Conservation (phyloP, 1,284 basidiomycete species). For the Cystobasidiaceae sp. region DNA sequence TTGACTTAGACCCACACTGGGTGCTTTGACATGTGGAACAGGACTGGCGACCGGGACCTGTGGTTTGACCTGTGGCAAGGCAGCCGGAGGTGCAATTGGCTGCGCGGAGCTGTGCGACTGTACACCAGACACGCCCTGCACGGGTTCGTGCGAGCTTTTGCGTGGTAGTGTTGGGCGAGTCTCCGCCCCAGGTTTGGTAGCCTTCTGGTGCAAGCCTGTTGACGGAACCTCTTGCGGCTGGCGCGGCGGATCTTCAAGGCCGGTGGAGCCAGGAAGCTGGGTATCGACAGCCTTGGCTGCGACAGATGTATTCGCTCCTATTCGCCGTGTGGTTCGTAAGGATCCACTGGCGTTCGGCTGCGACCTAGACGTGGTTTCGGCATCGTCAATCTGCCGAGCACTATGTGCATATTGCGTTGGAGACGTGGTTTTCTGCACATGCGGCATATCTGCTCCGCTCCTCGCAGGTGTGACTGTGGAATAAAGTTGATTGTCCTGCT, state of each 20-base stretch:
- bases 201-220: not conserved
- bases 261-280: not conserved
- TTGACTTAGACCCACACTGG: too few species aligned
- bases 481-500: slow-evolving; percentile 34
- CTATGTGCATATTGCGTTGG: slow-evolving; percentile 26
- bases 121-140: not conserved
- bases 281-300: too few species aligned
- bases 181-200: not conserved
- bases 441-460: slow-evolving; percentile 21
- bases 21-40: not conserved
- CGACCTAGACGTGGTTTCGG: not conserved
- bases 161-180: not conserved
- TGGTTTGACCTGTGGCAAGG: not conserved
- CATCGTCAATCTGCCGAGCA: not conserved
- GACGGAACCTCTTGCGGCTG: not conserved
- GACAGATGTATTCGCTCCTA: not conserved
- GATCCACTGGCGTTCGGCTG: slow-evolving; percentile 8
- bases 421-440: not conserved
- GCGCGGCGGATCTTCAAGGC: not conserved
- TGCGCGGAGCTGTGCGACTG: not conserved
- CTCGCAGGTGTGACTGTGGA: slow-evolving; percentile 32
- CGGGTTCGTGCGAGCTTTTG: not conserved
- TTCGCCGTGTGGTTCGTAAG: not conserved
- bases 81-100: not conserved
- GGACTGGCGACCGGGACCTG: not conserved